Evolutionary conservation across 2,329 filamentous ascomycete genomes (phyloP).

Genomic region (Cladosporium sp.): DNA sequence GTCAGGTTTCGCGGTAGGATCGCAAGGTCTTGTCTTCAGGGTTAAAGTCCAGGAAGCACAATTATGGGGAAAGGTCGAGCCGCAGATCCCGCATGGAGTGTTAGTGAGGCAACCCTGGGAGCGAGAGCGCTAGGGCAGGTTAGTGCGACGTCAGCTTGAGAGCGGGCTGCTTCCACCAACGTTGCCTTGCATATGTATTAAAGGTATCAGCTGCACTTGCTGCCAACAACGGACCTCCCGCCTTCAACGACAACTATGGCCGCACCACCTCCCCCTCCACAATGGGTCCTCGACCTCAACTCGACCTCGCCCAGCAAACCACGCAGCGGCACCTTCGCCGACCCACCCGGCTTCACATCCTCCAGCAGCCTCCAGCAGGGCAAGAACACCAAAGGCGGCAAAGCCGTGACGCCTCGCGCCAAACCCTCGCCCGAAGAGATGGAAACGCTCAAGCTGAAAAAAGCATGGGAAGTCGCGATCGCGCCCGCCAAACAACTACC

Average conservation of each 20-base stretch:
- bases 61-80: slow-evolving; percentile 4
- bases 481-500: slow-evolving; percentile 90
- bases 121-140: background rate
- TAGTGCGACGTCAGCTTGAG: background rate
- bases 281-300: slow-evolving; percentile 80
- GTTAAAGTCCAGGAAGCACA: background rate
- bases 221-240: background rate
- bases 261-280: slow-evolving; percentile 52
- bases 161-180: background rate
- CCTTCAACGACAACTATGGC: background rate
- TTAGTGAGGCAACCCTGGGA: slow-evolving; percentile 4
- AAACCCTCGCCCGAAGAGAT: slow-evolving; percentile 77
- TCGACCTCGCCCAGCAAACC: slow-evolving; percentile 62
- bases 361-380: slow-evolving; percentile 20
- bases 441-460: slow-evolving; percentile 94
- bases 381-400: slow-evolving; percentile 11
- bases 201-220: background rate
- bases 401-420: slow-evolving; percentile 49
- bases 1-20: background rate
- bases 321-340: slow-evolving; percentile 65
- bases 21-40: background rate
- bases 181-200: background rate
- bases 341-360: slow-evolving; percentile 80
- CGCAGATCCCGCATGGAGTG: background rate
- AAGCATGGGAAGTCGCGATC: slow-evolving; percentile 95